Percentiles rank a stretch among this genome's conserved stretches.
phyloP scores from a whole-genome alignment of 345 rosid genomes.

The Eucalyptus melliodora region DNA sequence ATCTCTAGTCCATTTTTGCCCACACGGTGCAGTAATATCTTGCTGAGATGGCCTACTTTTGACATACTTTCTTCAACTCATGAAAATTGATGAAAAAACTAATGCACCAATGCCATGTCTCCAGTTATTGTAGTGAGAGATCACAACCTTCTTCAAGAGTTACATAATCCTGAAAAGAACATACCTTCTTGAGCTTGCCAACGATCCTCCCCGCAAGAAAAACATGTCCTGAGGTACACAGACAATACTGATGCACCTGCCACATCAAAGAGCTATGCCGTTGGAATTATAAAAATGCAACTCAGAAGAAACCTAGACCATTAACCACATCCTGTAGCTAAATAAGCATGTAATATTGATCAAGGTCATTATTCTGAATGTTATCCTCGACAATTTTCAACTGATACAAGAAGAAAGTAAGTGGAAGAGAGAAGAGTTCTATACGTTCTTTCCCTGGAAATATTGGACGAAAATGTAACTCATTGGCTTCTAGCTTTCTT shows the following conservation, averaged over 20 bases:
- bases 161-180: not conserved
- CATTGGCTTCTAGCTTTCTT: slow-evolving; percentile 93
- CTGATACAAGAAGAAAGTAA: not conserved
- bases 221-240: slow-evolving; percentile 51
- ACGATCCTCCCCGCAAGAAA: slow-evolving; percentile 85
- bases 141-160: not conserved
- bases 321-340: not conserved
- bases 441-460: slow-evolving; percentile 49
- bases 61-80: not conserved
- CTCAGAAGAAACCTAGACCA: not conserved
- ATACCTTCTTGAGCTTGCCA: slow-evolving; percentile 73
- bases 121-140: not conserved
- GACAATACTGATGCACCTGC: slow-evolving; percentile 47
- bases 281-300: not conserved
- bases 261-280: not conserved
- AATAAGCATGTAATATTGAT: not conserved
- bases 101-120: not conserved
- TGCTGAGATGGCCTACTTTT: not conserved
- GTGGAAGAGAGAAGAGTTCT: not conserved
- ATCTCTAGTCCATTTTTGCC: not conserved
- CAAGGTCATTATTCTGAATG: not conserved
- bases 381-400: not conserved
- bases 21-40: not conserved
- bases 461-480: slow-evolving; percentile 68
- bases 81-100: not conserved